Percentiles rank a stretch among this genome's conserved stretches.
Evolutionary conservation across 352 stramenopile genomes (phyloP).

Genomic region (Pythium rishiriense): DNA sequence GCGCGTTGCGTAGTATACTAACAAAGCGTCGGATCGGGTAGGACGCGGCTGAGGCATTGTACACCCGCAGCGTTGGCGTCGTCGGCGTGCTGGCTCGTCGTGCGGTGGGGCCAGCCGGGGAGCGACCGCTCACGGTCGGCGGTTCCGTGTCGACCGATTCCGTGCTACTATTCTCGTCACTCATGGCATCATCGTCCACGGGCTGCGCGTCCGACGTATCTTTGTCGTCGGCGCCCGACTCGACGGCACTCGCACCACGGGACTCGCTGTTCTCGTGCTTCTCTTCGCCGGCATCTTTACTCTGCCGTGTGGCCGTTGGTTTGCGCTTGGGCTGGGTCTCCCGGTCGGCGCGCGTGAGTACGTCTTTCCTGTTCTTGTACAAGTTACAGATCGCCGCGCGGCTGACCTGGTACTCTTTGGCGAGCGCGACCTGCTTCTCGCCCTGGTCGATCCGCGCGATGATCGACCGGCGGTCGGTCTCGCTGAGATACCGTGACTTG

Average conservation of each 20-base stretch:
- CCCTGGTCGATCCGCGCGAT: slow-evolving; percentile 31
- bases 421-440: slow-evolving; percentile 32
- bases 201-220: slow-evolving; percentile 7
- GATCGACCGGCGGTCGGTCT: slow-evolving; percentile 36
- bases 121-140: neutral
- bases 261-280: slow-evolving; percentile 5
- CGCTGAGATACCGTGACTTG: slow-evolving; percentile 49
- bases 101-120: neutral
- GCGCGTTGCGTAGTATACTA: slow-evolving; percentile 18
- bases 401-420: slow-evolving; percentile 35
- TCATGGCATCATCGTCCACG: slow-evolving; percentile 20
- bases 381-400: slow-evolving; percentile 35
- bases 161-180: slow-evolving; percentile 22
- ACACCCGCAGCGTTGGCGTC: slow-evolving; percentile 1
- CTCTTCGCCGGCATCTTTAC: neutral
- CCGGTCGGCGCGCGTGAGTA: slow-evolving; percentile 21
- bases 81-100: neutral
- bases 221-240: slow-evolving; percentile 11
- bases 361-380: slow-evolving; percentile 35
- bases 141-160: slow-evolving; percentile 13
- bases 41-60: slow-evolving; percentile 14
- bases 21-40: slow-evolving; percentile 20
- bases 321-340: slow-evolving; percentile 20
- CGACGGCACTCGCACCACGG: neutral
- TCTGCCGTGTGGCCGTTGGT: neutral